phyloP scores from a whole-genome alignment of 176 grass and related monocot species.

The Stipa capillata region DNA sequence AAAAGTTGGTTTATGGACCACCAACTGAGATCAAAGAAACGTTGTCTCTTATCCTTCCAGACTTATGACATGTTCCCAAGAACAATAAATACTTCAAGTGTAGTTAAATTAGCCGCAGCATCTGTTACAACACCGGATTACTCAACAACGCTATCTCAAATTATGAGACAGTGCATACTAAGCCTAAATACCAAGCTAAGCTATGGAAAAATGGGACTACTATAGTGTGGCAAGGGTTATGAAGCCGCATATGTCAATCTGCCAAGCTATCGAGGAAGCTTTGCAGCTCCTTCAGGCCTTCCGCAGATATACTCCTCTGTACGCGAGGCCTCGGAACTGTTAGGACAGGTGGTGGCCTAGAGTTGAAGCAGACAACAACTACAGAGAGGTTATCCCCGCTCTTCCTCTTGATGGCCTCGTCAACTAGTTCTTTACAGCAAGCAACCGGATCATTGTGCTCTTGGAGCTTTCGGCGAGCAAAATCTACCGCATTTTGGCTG shows the following conservation, averaged over 20 bases:
- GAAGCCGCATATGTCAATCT: conserved; percentile 29
- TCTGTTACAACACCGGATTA: conserved; percentile 56
- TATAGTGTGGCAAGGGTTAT: neutral
- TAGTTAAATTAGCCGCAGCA: conserved; percentile 57
- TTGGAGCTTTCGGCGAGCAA: conserved; percentile 80
- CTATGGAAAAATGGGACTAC: conserved; percentile 21
- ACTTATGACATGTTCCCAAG: neutral
- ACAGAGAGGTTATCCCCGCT: conserved; percentile 73
- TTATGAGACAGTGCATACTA: conserved; percentile 21
- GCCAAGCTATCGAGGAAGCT: conserved; percentile 76
- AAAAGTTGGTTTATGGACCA: neutral
- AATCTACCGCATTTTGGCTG: conserved; percentile 90
- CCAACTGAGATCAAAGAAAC: neutral
- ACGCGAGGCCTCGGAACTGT: conserved; percentile 65
- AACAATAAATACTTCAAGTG: conserved; percentile 26
- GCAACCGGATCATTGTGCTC: conserved; percentile 69
- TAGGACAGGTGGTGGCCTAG: conserved; percentile 51
- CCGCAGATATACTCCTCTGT: conserved; percentile 86
- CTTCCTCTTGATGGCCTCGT: conserved; percentile 88
- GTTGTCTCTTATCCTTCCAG: neutral
- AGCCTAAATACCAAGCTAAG: conserved; percentile 38
- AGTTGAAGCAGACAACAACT: conserved; percentile 76
- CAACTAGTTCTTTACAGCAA: conserved; percentile 79
- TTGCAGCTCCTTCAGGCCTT: conserved; percentile 83
- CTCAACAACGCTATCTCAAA: conserved; percentile 56